Evolutionary conservation across 2,329 filamentous ascomycete species (phyloP).

Genomic region (Leptographium radiaticola): DNA sequence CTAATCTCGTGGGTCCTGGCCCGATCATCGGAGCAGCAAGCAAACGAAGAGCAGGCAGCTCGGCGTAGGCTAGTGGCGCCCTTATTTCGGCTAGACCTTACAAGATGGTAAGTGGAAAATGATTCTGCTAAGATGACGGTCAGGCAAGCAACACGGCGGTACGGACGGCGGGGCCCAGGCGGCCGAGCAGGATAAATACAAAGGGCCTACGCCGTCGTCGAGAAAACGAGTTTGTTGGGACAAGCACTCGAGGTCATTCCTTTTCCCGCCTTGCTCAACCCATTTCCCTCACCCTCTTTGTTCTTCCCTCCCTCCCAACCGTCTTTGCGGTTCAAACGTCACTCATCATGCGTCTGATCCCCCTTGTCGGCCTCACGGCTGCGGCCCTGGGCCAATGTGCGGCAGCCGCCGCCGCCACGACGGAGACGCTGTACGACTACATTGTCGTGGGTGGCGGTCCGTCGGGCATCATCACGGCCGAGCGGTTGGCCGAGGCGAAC

Average conservation of each 20-base stretch:
- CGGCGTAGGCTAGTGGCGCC: neutral
- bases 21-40: neutral
- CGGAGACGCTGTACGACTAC: conserved; percentile 39
- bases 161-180: neutral
- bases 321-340: no score
- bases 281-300: neutral
- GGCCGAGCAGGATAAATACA: neutral
- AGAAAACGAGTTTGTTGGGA: no score
- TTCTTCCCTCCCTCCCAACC: neutral
- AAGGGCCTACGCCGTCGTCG: neutral
- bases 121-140: neutral
- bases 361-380: neutral
- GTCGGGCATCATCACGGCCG: conserved; percentile 46
- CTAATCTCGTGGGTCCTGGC: neutral
- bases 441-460: conserved; percentile 52
- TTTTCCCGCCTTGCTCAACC: neutral
- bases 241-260: no score
- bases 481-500: conserved; percentile 50
- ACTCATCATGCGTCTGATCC: neutral
- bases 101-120: neutral
- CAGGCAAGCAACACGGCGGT: no score
- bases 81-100: neutral
- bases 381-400: neutral
- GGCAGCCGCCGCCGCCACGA: neutral
- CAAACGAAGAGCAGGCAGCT: neutral